Evolutionary conservation across 2,329 filamentous ascomycete species (phyloP).

Genomic region (Fusarium compactum): DNA sequence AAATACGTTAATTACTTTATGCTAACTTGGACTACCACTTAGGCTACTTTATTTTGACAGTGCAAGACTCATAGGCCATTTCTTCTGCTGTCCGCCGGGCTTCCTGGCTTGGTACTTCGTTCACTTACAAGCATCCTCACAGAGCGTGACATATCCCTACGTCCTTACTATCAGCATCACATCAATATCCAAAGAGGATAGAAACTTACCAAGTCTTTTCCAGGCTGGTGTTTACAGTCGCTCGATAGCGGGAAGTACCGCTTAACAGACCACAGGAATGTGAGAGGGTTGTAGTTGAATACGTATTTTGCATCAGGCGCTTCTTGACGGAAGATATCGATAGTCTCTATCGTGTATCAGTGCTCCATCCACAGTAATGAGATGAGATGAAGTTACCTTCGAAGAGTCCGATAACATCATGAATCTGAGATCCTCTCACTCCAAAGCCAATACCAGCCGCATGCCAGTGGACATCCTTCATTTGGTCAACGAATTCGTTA

Average conservation of each 20-base stretch:
- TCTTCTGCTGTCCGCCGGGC: too few species aligned
- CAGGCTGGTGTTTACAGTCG: not conserved
- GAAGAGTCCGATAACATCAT: constrained; percentile 1
- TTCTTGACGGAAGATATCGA: constrained; percentile 17
- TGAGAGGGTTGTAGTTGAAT: constrained; percentile 18
- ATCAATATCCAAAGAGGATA: rapidly evolving
- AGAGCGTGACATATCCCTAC: constrained; percentile 11
- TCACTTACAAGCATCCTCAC: not conserved
- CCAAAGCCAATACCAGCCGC: constrained; percentile 14
- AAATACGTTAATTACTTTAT: too few species aligned
- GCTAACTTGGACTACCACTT: too few species aligned
- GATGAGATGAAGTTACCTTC: not conserved
- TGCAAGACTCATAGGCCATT: too few species aligned
- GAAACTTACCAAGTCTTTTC: constrained; percentile 4
- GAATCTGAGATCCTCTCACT: constrained; percentile 3
- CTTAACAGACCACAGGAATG: constrained; percentile 15
- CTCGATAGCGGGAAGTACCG: not conserved
- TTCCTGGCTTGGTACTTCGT: too few species aligned
- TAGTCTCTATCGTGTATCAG: not conserved
- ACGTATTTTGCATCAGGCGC: not conserved
- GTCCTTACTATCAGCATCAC: rapidly evolving
- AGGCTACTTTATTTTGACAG: too few species aligned
- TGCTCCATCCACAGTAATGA: rapidly evolving
- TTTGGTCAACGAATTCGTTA: not conserved
- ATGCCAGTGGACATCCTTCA: constrained; percentile 11